Evolutionary conservation across 805 yeast species (phyloP).

Genomic region (Pichia scutulata): DNA sequence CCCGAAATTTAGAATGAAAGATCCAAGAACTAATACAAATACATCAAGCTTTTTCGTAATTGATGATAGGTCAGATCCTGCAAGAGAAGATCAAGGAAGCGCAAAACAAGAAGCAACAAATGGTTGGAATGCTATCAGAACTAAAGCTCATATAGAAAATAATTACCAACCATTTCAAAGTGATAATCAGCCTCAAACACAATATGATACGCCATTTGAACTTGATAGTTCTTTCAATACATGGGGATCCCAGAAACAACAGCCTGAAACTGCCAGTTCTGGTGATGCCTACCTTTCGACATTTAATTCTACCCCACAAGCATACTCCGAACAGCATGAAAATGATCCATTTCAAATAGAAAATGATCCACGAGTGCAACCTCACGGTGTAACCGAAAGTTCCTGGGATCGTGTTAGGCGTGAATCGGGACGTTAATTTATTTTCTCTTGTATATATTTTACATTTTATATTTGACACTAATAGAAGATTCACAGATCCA

Average conservation of each 20-base stretch:
- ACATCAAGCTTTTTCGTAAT: background rate
- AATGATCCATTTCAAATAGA: background rate
- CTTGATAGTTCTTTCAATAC: background rate
- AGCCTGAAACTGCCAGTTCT: background rate
- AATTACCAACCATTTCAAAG: background rate
- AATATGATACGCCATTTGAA: background rate
- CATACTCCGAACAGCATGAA: background rate
- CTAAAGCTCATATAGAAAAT: background rate
- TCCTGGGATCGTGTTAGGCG: constrained; percentile 23
- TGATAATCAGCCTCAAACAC: background rate
- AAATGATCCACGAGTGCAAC: background rate
- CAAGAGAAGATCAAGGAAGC: background rate
- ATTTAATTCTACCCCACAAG: background rate
- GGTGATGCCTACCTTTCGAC: background rate
- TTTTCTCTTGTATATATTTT: background rate
- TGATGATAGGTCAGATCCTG: background rate
- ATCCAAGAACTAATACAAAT: background rate
- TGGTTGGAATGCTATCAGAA: background rate
- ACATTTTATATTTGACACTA: no score
- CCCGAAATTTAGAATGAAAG: background rate
- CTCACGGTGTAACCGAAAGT: constrained; percentile 7
- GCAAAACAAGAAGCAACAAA: background rate
- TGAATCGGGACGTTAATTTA: constrained; percentile 1
- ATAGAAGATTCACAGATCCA: no score
- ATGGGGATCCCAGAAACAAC: background rate